Evolutionary conservation across 306 rosid species (phyloP).

Genomic region (Vigna nakashimae): DNA sequence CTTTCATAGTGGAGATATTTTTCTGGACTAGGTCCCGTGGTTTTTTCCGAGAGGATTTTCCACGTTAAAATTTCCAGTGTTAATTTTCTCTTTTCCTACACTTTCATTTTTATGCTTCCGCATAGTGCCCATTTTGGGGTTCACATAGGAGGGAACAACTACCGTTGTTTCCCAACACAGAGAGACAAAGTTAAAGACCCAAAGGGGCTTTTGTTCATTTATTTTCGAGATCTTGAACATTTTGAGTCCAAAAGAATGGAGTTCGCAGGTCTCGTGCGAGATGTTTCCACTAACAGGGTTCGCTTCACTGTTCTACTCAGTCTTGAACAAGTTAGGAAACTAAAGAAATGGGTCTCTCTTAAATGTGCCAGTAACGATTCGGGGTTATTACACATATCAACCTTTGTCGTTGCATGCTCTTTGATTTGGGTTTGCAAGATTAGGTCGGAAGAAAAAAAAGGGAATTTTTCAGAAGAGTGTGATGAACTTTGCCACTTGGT

Average conservation of each 20-base stretch:
- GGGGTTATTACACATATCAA: constrained; percentile 29
- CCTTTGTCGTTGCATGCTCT: constrained; percentile 47
- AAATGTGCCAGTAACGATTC: not conserved
- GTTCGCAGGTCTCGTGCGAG: not conserved
- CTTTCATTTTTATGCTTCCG: no score
- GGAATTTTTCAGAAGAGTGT: not conserved
- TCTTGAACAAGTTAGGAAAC: constrained; percentile 17
- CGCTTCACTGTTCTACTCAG: constrained; percentile 27
- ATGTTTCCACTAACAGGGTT: not conserved
- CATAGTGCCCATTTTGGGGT: no score
- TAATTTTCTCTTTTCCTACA: no score
- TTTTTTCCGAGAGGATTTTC: no score
- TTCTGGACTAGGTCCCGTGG: no score
- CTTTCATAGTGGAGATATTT: no score
- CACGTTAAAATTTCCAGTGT: no score
- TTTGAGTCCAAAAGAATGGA: not conserved
- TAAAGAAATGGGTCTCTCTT: constrained; percentile 24
- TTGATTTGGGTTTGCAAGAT: constrained; percentile 48
- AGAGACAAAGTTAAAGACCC: constrained; percentile 42
- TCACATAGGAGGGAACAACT: no score
- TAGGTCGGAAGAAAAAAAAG: constrained; percentile 25
- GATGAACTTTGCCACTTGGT: constrained; percentile 39
- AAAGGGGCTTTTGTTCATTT: not conserved
- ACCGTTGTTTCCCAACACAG: no score
- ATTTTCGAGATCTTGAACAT: constrained; percentile 7